Evolutionary conservation across 176 grass and related monocot species (phyloP).

Genomic region (Dactylis glomerata): DNA sequence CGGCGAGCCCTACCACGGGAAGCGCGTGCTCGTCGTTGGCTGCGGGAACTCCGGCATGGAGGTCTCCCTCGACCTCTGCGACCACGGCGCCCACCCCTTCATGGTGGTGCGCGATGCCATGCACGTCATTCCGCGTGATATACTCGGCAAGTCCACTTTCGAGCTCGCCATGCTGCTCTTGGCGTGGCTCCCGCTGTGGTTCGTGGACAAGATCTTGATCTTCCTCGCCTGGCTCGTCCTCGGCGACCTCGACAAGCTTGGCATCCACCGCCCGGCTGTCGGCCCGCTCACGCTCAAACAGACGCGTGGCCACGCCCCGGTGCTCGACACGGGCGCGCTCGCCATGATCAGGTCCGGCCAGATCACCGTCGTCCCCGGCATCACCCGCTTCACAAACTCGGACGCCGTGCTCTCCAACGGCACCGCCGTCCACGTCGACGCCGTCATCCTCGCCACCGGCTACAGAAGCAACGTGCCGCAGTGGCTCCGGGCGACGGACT

Average conservation of each 20-base stretch:
- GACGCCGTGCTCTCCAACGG: slow-evolving; percentile 61
- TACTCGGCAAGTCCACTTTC: slow-evolving; percentile 75
- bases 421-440: slow-evolving; percentile 34
- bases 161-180: slow-evolving; percentile 68
- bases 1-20: slow-evolving; percentile 23
- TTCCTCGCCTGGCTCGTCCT: slow-evolving; percentile 61
- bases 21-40: slow-evolving; percentile 49
- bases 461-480: slow-evolving; percentile 78
- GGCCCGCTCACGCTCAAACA: slow-evolving; percentile 78
- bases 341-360: slow-evolving; percentile 47
- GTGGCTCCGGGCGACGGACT: slow-evolving; percentile 70
- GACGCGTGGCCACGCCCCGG: slow-evolving; percentile 49
- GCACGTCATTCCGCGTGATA: slow-evolving; percentile 45
- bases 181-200: slow-evolving; percentile 78
- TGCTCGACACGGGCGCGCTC: slow-evolving; percentile 64
- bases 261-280: slow-evolving; percentile 53
- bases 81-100: slow-evolving; percentile 24
- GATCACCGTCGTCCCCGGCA: slow-evolving; percentile 62
- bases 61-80: slow-evolving; percentile 43
- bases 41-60: slow-evolving; percentile 66
- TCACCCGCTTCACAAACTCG: slow-evolving; percentile 31
- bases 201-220: slow-evolving; percentile 69
- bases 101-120: slow-evolving; percentile 35
- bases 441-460: slow-evolving; percentile 73
- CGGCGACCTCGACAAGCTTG: slow-evolving; percentile 51